These are phyloP conservation scores for Candida nanaspora DNA, from an alignment of 805 yeast species.

Conservation along the genomic window DNA sequence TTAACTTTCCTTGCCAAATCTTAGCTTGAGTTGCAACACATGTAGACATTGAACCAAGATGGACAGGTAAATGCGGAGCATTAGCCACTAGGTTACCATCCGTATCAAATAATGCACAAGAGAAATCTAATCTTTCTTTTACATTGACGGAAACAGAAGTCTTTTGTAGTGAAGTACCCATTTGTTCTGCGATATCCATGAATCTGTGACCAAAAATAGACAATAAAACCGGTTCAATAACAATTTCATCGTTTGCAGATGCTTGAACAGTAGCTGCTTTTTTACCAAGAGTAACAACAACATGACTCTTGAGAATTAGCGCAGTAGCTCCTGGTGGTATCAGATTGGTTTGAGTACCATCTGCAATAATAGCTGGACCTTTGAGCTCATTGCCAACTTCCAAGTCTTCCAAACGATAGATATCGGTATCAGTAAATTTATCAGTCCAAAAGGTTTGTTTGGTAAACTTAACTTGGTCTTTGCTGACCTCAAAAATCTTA, in stretches of 20 bases:
- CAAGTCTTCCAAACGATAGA: constrained; percentile 49
- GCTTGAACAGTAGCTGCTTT: background rate
- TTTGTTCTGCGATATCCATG: constrained; percentile 87
- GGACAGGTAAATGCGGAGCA: constrained; percentile 87
- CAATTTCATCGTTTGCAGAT: constrained; percentile 33
- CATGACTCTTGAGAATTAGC: constrained; percentile 48
- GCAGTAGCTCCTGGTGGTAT: constrained; percentile 59
- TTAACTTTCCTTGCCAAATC: constrained; percentile 55
- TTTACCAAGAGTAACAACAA: constrained; percentile 32
- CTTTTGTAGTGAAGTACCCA: constrained; percentile 75
- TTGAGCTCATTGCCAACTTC: constrained; percentile 40
- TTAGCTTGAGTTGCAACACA: constrained; percentile 61
- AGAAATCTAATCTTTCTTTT: constrained; percentile 75
- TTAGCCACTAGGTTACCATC: constrained; percentile 78
- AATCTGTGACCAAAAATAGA: constrained; percentile 79
- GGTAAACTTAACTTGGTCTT: constrained; percentile 23
- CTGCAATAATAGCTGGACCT: constrained; percentile 77
- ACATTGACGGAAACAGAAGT: constrained; percentile 79
- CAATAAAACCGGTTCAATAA: constrained; percentile 63
- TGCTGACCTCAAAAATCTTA: constrained; percentile 14
- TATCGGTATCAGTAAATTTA: constrained; percentile 43
- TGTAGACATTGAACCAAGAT: constrained; percentile 79
- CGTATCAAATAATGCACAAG: constrained; percentile 75
- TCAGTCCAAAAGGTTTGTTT: constrained; percentile 55
- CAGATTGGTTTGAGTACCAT: constrained; percentile 74